Conservation (phyloP, 73 alveolate species). For the Paramecium caudatum region DNA sequence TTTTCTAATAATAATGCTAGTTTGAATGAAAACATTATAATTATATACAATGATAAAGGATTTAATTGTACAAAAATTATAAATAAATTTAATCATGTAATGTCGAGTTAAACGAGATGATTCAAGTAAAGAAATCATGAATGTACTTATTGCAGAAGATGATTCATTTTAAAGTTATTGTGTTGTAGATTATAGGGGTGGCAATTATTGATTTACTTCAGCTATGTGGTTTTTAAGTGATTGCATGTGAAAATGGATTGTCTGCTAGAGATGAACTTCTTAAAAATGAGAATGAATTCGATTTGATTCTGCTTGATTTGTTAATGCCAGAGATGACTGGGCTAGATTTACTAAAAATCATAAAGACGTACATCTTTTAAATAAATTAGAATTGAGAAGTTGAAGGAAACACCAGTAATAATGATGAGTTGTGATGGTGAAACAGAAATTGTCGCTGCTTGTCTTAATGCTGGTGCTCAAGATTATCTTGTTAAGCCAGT, state of each 20-base stretch:
- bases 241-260: conserved; percentile 85
- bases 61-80: no score
- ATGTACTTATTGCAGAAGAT: conserved; percentile 90
- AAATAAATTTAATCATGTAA: no score
- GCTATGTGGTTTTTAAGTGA: conserved; percentile 84
- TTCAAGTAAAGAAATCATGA: conserved; percentile 13
- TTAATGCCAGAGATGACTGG: conserved; percentile 94
- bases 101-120: conserved; percentile 46
- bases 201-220: conserved; percentile 87
- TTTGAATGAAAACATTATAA: no score
- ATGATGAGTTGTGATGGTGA: conserved; percentile 90
- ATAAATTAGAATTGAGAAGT: conserved; percentile 61
- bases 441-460: conserved; percentile 81
- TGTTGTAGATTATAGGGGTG: conserved; percentile 54
- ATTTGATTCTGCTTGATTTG: conserved; percentile 87
- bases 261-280: conserved; percentile 82
- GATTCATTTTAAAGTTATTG: conserved; percentile 85
- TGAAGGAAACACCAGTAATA: conserved; percentile 86
- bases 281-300: conserved; percentile 81
- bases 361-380: conserved; percentile 79
- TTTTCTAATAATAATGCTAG: no score
- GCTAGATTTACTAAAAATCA: conserved; percentile 82
- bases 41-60: no score
- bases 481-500: conserved; percentile 92
- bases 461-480: conserved; percentile 86